Base-by-base conservation (phyloP, 2,329 filamentous ascomycete genomes). In the Davidsoniella eucalypti region DNA sequence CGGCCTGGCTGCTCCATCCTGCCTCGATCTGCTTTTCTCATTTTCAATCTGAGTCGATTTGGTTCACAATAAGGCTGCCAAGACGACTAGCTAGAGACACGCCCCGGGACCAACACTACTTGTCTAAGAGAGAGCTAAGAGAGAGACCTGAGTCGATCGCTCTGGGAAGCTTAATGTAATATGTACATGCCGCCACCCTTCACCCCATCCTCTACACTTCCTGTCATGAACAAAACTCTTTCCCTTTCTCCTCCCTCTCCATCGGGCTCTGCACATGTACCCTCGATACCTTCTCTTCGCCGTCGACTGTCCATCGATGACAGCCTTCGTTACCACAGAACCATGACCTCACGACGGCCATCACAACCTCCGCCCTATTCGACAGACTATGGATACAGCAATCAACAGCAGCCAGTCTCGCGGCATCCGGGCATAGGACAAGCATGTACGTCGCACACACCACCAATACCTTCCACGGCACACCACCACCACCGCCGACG, bases 221-320 rank as follows among this genome's bases (percentile, higher is more conserved):
- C 44, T 41, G 16, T 46, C 37, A 38, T n/a, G n/a, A 36, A 26
- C 25, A 41, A 12, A 43, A 16, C 29, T 38, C 37, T 43, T 23
- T 12, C 25, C 41, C 29, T 29, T 23, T 17, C 38, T 41, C 17
- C 36, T 37, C 6, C 45, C 17, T 44, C 43, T n/a, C 47, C 25
- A 9, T 38, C 23, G 26, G n/a, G 14, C 42, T 41, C 42, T 39
- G 14, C 51, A 47, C 37, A 49, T 52, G 33, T 17, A 26, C 33
- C 16, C n/a, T 26, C 40, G 14, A 23, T 47, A 16, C 43, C 64
- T 63, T 64, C 61, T 55, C 60, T 63, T 52, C 64, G 67, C 59
- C 66, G 65, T 61, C 66, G 67, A 57, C 66, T 72, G 57, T 75
- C 72, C 46, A 71, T 74, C 64, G 72, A 75, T 60, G 70, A 75